Evolutionary conservation across 2,329 filamentous ascomycete genomes (phyloP).

Genomic region (Myriangium duriaei): DNA sequence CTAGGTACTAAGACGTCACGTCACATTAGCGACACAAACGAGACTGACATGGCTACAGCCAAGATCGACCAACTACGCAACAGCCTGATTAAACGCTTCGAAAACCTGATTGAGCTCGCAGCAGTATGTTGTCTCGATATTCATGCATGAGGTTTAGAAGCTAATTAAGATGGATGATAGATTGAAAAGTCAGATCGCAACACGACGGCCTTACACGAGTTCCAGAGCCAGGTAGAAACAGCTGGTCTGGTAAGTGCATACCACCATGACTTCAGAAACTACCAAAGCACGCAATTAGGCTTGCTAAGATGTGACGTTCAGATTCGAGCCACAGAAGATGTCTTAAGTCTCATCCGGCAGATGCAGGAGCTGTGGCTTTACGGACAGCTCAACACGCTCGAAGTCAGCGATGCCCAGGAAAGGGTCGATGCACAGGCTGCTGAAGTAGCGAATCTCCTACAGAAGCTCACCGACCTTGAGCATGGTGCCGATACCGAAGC

Average conservation of each 20-base stretch:
- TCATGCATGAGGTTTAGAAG: background rate
- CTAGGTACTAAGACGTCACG: constrained; percentile 18
- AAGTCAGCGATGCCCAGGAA: constrained; percentile 27
- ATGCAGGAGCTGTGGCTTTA: constrained; percentile 58
- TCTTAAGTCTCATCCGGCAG: constrained; percentile 46
- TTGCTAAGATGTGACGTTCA: constrained; percentile 15
- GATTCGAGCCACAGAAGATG: constrained; percentile 51
- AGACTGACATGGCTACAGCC: constrained; percentile 16
- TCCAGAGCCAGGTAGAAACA: constrained; percentile 47
- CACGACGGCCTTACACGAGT: constrained; percentile 43
- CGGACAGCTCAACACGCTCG: constrained; percentile 48
- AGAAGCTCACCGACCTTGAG: constrained; percentile 5
- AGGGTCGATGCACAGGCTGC: constrained; percentile 10
- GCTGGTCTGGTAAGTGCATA: constrained; percentile 39
- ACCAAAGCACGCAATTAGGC: too few relatives aligned
- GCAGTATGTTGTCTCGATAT: constrained; percentile 26
- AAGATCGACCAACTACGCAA: constrained; percentile 29
- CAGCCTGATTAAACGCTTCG: constrained; percentile 38
- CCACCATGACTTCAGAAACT: background rate
- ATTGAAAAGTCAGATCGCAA: constrained; percentile 40
- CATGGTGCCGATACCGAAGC: too few relatives aligned
- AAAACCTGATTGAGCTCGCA: constrained; percentile 43
- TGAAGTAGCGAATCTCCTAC: constrained; percentile 2
- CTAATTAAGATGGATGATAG: constrained; percentile 19
- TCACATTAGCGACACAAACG: background rate